Evolutionary conservation across 441 rosid species (phyloP).

Genomic region (Capsella rubella): DNA sequence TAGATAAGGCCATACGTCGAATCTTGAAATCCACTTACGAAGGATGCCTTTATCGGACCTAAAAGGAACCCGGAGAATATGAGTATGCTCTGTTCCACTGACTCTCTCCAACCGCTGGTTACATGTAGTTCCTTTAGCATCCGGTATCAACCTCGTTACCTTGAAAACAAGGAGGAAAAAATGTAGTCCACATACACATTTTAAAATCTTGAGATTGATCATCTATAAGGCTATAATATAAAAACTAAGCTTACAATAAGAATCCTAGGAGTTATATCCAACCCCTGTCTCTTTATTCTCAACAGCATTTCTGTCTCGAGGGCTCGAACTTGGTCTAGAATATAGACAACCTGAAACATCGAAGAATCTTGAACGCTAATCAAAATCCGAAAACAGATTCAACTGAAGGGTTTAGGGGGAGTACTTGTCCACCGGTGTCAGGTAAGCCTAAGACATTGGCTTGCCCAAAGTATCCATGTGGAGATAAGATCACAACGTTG

Average conservation of each 20-base stretch:
- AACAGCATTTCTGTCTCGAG: constrained; percentile 88
- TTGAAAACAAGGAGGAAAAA: constrained; percentile 28
- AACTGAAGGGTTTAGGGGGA: neutral
- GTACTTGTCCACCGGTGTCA: constrained; percentile 99
- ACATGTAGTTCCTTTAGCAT: constrained; percentile 92
- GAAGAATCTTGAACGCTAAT: neutral
- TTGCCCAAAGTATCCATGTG: constrained; percentile 98
- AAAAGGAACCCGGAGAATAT: constrained; percentile 90
- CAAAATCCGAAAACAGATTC: neutral
- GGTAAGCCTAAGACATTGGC: constrained; percentile 99
- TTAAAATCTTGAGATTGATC: neutral
- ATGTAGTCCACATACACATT: neutral
- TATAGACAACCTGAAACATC: constrained; percentile 80
- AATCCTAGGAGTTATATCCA: constrained; percentile 86
- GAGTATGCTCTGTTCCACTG: constrained; percentile 84
- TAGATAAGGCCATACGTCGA: constrained; percentile 97
- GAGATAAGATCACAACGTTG: constrained; percentile 92
- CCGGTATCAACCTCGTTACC: constrained; percentile 96
- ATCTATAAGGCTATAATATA: no score
- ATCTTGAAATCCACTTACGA: constrained; percentile 95
- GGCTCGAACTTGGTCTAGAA: constrained; percentile 98
- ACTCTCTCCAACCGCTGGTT: constrained; percentile 95
- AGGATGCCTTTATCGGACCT: constrained; percentile 90
- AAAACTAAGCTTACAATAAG: constrained; percentile 94
- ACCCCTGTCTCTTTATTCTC: constrained; percentile 86